Evolutionary conservation across 345 rosid species (phyloP).

Genomic region (Sisymbrium irio): DNA sequence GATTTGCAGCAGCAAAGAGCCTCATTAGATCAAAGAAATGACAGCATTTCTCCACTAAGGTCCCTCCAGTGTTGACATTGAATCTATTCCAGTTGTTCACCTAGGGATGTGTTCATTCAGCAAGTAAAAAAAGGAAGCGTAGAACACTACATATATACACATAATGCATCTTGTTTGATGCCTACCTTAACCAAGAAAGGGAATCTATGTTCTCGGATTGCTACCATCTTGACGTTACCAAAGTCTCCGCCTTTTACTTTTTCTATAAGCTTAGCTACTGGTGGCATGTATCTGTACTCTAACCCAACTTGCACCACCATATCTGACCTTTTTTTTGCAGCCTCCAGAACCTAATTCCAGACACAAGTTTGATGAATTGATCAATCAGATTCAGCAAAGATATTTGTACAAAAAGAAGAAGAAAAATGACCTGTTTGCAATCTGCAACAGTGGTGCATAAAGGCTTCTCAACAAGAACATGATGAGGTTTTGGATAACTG

Average conservation of each 20-base stretch:
- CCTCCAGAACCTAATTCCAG: slow-evolving; percentile 60
- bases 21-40: slow-evolving; percentile 97
- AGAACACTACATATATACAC: background rate
- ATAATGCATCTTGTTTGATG: slow-evolving; percentile 35
- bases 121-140: background rate
- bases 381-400: background rate
- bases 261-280: slow-evolving; percentile 83
- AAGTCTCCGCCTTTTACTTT: slow-evolving; percentile 64
- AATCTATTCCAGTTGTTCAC: slow-evolving; percentile 94
- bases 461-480: slow-evolving; percentile 96
- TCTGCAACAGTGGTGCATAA: slow-evolving; percentile 82
- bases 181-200: slow-evolving; percentile 96
- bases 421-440: slow-evolving; percentile 63
- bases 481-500: slow-evolving; percentile 69
- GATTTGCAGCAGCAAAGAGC: slow-evolving; percentile 80
- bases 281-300: slow-evolving; percentile 94
- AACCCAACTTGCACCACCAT: slow-evolving; percentile 90
- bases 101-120: slow-evolving; percentile 35
- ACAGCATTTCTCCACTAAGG: slow-evolving; percentile 97
- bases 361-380: background rate
- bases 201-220: slow-evolving; percentile 86
- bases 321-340: slow-evolving; percentile 72
- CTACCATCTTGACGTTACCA: slow-evolving; percentile 83
- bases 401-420: background rate
- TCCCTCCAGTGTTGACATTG: slow-evolving; percentile 86